Base-by-base conservation (phyloP, 352 stramenopile genomes). In the Pythium phragmiticola region DNA sequence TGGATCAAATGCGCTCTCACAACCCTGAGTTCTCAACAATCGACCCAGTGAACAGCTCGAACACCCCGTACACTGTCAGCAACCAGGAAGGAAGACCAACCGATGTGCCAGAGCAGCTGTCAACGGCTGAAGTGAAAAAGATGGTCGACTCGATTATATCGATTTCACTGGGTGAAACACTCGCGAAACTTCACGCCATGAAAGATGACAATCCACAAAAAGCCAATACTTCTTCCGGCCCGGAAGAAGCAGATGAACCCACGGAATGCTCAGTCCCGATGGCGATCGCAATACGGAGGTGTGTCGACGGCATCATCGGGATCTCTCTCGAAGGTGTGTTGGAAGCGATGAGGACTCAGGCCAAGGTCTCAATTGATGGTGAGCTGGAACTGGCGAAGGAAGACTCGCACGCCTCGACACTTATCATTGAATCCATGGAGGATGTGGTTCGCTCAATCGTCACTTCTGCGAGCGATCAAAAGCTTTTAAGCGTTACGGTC, bases 241-340 rank as follows among this genome's bases (percentile, higher is more conserved):
- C 48, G 28, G 48, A 54, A 26, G 26, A 54, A 16, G 5, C 53
- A 28, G 26, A 60, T 2, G 51, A 64, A 13, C 21, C 45, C 17
- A 41, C 56, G 19, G 51, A 57, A 48, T 70, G 56, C 34, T 75
- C 60, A 2, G 63, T 70, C 1, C 47, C 51, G 7, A 80, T 80
- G 62, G 67, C 62, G 7, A 65, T 71, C 5, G 72, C 74, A 26
- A 76, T 84, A 57, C 65, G 67, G 4, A 68, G 66, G 36, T 78
- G 69, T 53, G 76, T 84, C 14, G 68, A 75, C 36, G 69, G 63
- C 7, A 80, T 72, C 53, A 74, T 84, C 51, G 69, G 66, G 16
- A 63, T 68, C 49, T 80, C 74, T 11, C 28, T 84, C 0, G 60
- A 63, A 28, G 72, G 49, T 33, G 70, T 77, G 30, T 37, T 78